Conservation (phyloP, 2,329 filamentous ascomycete species). For the Xylaria hypoxylon region DNA sequence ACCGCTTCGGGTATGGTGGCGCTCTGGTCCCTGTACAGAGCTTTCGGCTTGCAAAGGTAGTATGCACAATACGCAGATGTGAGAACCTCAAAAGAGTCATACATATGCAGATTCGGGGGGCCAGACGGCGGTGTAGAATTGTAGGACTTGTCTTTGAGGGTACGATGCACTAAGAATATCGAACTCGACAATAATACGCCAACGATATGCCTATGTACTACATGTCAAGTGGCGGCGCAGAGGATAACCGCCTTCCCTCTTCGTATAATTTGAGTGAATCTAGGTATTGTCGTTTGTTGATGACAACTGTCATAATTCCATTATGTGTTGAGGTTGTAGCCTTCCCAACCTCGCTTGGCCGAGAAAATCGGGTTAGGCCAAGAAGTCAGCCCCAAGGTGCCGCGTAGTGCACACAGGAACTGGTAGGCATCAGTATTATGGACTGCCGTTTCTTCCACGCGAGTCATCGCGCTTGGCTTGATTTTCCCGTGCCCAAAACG, state of each 20-base stretch:
- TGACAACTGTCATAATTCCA: slow-evolving; percentile 15
- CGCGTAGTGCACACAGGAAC: slow-evolving; percentile 29
- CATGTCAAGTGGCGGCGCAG: slow-evolving; percentile 23
- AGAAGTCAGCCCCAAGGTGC: slow-evolving; percentile 32
- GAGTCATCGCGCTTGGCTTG: neutral
- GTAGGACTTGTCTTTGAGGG: slow-evolving; percentile 7
- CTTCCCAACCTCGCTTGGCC: slow-evolving; percentile 32
- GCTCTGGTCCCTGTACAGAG: slow-evolving; percentile 10
- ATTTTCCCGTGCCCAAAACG: slow-evolving; percentile 15
- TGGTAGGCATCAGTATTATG: slow-evolving; percentile 28
- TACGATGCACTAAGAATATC: neutral
- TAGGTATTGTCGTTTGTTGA: neutral
- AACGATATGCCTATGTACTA: slow-evolving; percentile 11
- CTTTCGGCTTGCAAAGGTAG: slow-evolving; percentile 16
- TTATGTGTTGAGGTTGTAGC: neutral
- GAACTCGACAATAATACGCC: slow-evolving; percentile 12
- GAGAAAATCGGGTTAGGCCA: slow-evolving; percentile 24
- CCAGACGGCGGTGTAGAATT: slow-evolving; percentile 37
- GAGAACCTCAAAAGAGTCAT: slow-evolving; percentile 29
- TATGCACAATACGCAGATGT: slow-evolving; percentile 25
- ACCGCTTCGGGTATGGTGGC: slow-evolving; percentile 36
- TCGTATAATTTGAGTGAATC: slow-evolving; percentile 4
- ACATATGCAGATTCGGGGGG: slow-evolving; percentile 26
- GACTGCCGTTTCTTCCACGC: slow-evolving; percentile 28
- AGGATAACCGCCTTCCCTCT: slow-evolving; percentile 21